Conservation (phyloP, 2,329 filamentous ascomycete genomes). For the Taxawa tesnikishii region DNA sequence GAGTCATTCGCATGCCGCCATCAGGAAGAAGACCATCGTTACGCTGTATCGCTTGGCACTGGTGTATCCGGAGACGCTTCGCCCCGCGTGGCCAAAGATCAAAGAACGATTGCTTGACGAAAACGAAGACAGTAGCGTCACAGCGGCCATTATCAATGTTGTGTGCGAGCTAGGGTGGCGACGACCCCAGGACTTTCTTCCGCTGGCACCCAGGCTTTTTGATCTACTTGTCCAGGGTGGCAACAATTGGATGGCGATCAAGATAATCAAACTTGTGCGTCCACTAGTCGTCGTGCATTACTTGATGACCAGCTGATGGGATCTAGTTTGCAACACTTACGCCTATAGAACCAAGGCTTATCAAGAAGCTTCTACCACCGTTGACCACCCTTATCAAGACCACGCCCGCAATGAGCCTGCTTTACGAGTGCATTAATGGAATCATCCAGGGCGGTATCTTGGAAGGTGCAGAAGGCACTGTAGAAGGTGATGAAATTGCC, state of each 20-base stretch:
- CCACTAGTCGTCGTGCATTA: not conserved
- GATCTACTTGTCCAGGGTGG: constrained; percentile 82
- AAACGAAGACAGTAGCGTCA: constrained; percentile 82
- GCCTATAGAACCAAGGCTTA: constrained; percentile 78
- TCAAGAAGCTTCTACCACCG: constrained; percentile 82
- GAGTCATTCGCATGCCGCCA: constrained; percentile 70
- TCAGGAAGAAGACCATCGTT: constrained; percentile 92
- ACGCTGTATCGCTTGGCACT: constrained; percentile 86
- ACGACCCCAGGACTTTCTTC: constrained; percentile 83
- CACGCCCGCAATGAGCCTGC: constrained; percentile 91
- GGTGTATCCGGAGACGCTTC: constrained; percentile 90
- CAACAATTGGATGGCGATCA: constrained; percentile 99
- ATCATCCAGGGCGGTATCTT: constrained; percentile 95
- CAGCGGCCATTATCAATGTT: constrained; percentile 91
- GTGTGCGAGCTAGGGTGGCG: constrained; percentile 93
- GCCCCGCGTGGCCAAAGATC: constrained; percentile 93
- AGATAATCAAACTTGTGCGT: constrained; percentile 86
- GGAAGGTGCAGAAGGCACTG: constrained; percentile 64
- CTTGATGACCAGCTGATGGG: constrained; percentile 14
- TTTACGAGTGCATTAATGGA: constrained; percentile 97
- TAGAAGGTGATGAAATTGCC: constrained; percentile 83
- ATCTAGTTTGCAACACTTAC: constrained; percentile 82
- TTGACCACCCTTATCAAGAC: constrained; percentile 88
- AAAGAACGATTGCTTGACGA: constrained; percentile 88
- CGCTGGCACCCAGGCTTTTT: constrained; percentile 81